These are phyloP conservation scores for Exophiala lecanii-corni DNA, from an alignment of 2,329 filamentous ascomycete genomes.

Conservation along the genomic window DNA sequence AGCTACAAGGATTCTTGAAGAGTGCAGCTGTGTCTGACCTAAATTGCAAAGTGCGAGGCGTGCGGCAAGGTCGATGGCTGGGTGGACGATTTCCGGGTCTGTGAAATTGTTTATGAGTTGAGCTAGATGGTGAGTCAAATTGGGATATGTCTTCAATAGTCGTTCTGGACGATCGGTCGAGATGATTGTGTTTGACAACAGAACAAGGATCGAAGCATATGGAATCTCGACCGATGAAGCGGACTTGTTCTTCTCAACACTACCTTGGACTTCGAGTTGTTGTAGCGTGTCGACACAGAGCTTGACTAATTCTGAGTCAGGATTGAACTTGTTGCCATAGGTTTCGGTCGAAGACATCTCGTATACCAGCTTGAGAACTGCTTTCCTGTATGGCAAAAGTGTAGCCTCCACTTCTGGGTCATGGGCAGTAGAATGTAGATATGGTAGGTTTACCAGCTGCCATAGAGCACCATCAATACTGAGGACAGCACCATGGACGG, in stretches of 20 bases:
- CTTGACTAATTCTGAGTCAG: constrained; percentile 7
- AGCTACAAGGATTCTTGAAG: constrained; percentile 1
- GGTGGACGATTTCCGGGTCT: constrained; percentile 14
- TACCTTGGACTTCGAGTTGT: constrained; percentile 1
- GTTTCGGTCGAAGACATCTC: constrained; percentile 16
- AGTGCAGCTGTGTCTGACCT: constrained; percentile 13
- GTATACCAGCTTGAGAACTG: constrained; percentile 20
- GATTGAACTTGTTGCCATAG: constrained; percentile 7
- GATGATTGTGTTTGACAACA: constrained; percentile 18
- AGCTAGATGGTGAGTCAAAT: constrained; percentile 2
- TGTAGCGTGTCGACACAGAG: constrained; percentile 9
- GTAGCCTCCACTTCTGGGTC: constrained; percentile 14
- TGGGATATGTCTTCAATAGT: constrained; percentile 3
- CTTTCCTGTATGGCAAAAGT: constrained; percentile 15
- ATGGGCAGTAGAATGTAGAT: constrained; percentile 3
- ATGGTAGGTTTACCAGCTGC: constrained; percentile 14
- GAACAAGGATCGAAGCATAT: constrained; percentile 13
- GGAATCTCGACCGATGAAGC: not conserved
- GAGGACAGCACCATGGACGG: constrained; percentile 7
- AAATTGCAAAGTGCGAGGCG: constrained; percentile 15
- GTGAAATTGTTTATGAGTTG: constrained; percentile 2
- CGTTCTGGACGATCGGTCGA: constrained; percentile 12
- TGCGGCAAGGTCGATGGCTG: constrained; percentile 17
- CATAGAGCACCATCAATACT: constrained; percentile 10
- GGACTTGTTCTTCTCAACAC: not conserved